phyloP scores from a whole-genome alignment of 192 early-diverging fungal genomes.

The Mortierella claussenii region DNA sequence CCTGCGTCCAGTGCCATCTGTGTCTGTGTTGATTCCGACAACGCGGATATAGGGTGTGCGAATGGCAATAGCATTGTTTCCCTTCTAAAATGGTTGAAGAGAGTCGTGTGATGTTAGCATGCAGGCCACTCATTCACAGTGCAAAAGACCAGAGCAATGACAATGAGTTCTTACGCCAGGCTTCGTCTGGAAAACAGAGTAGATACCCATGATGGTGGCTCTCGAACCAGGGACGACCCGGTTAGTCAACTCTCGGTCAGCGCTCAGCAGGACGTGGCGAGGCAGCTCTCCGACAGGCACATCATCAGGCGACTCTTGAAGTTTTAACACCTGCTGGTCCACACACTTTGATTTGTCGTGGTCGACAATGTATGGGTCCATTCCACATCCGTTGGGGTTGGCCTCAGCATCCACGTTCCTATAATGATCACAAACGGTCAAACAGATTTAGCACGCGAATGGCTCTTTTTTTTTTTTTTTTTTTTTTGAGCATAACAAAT shows the following conservation, averaged over 20 bases:
- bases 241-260: conserved; percentile 89
- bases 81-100: too few relatives aligned
- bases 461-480: too few relatives aligned
- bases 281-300: conserved; percentile 99
- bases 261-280: conserved; percentile 90
- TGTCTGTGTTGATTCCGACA: conserved; percentile 89
- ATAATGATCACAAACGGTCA: background rate
- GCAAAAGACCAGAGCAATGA: background rate
- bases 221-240: conserved; percentile 94
- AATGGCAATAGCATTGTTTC: conserved; percentile 86
- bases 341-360: conserved; percentile 97
- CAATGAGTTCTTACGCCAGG: conserved; percentile 40
- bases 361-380: conserved; percentile 95
- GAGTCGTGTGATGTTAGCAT: too few relatives aligned
- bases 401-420: conserved; percentile 46
- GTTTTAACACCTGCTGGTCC: conserved; percentile 96
- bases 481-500: background rate
- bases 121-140: too few relatives aligned
- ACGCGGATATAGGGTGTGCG: conserved; percentile 95
- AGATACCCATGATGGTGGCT: conserved; percentile 94
- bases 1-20: conserved; percentile 66
- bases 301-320: conserved; percentile 97
- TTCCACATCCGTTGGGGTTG: conserved; percentile 68
- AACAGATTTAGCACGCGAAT: background rate
- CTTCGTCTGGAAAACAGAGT: conserved; percentile 90